Evolutionary conservation across 768 basidiomycete species (phyloP), one percentile per base, ranked within the genome.

Genomic region (Plicaturopsis crispa): DNA sequence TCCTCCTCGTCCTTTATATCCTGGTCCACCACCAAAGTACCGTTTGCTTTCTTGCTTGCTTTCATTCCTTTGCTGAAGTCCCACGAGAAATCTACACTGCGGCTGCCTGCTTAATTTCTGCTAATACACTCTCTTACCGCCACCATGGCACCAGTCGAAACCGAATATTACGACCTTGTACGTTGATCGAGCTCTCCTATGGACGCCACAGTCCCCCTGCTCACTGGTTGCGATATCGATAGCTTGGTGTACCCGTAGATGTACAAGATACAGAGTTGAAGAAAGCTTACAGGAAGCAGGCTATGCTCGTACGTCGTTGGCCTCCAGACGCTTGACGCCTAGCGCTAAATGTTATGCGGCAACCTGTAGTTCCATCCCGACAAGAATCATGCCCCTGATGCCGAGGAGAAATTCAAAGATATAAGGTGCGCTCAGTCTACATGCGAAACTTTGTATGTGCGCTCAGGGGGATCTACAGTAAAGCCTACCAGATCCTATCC

Each of bases 361-460:
- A 36, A 26, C 38, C 31, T 30, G 35, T 41, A 92, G 86, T 94
- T 82, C 56, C 92, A 96, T 56, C 93, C 92, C 4, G 93, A 96
- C 63, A 96, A 94, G 73, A 97, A 97, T 53, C 72, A 78, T 5
- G 84, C 88, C 4, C 73, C 80, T n/a, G 89, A 90, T 51, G 96
- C 94, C 1, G 91, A 92, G 56, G 84, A 87, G 57, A 92, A 81
- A 67, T 99, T 99, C 69, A 94, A 97, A 63, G 88, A 96, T 33
- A 88, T 99, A 53, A 91, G 89, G 87, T 81, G 48, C 45, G 58
- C 57, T 28, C 36, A 6, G 21, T 22, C n/a, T n/a, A n/a, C 14
- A 24, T 26, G 31, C 13, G 7, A 11, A 24, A 6, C 24, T 1
- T 13, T 16, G 18, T 20, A 22, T 13, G 20, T 13, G 23, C 33